Conservation (phyloP, 1,139 yeast genomes). For the Candida tetrigidarum region DNA sequence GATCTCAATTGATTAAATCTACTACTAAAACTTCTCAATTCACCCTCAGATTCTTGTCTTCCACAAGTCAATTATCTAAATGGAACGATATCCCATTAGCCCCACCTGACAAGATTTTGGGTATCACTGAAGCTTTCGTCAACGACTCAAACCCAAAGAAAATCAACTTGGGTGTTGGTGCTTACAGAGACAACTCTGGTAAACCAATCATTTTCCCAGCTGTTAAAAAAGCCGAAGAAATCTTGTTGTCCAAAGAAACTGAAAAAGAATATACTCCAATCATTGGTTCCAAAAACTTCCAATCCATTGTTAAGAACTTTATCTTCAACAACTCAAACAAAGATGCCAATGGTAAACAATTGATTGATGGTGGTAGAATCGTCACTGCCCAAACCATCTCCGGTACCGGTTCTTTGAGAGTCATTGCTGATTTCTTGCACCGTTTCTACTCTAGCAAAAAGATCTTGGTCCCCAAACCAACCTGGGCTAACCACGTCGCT, state of each 20-base stretch:
- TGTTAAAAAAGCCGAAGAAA: slow-evolving; percentile 50
- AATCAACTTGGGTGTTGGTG: slow-evolving; percentile 56
- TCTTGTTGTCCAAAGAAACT: slow-evolving; percentile 43
- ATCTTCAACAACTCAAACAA: slow-evolving; percentile 54
- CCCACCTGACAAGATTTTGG: slow-evolving; percentile 76
- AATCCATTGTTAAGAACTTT: slow-evolving; percentile 51
- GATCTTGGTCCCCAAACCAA: slow-evolving; percentile 66
- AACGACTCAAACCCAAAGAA: slow-evolving; percentile 45
- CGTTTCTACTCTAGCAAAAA: slow-evolving; percentile 48
- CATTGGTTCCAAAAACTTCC: slow-evolving; percentile 53
- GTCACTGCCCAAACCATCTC: slow-evolving; percentile 62
- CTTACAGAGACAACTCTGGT: slow-evolving; percentile 52
- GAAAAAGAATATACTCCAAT: slow-evolving; percentile 65
- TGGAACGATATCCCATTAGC: slow-evolving; percentile 60
- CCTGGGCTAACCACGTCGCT: slow-evolving; percentile 78
- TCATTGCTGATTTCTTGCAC: slow-evolving; percentile 55
- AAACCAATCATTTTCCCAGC: slow-evolving; percentile 53
- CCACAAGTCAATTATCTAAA: slow-evolving; percentile 12
- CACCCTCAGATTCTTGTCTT: slow-evolving; percentile 16
- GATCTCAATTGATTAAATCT: slow-evolving; percentile 18
- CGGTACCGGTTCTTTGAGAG: slow-evolving; percentile 64
- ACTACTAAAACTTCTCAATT: slow-evolving; percentile 9
- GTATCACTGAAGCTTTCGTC: slow-evolving; percentile 58
- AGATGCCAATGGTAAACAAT: slow-evolving; percentile 51
- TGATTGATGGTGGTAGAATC: slow-evolving; percentile 51